Evolutionary conservation across 495 filamentous ascomycete genomes (phyloP).

Genomic region (Annulohypoxylon nitens): DNA sequence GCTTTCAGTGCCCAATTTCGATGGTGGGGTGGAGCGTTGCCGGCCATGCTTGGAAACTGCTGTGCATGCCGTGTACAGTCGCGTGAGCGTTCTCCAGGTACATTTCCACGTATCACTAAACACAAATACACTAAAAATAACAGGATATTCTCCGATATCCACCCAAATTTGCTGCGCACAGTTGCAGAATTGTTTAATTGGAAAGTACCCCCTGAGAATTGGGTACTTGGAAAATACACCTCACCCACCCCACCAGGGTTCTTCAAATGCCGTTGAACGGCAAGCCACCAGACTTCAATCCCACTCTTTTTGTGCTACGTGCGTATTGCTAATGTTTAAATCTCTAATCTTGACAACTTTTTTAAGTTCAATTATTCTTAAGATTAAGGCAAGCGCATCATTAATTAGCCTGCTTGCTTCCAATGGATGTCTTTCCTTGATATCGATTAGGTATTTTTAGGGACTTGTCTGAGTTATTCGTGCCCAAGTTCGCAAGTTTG

Average conservation of each 20-base stretch:
- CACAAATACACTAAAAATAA: conserved; percentile 2
- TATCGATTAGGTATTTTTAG: neutral
- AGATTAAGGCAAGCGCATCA: neutral
- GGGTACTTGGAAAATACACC: conserved; percentile 16
- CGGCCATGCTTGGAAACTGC: neutral
- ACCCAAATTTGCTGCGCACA: neutral
- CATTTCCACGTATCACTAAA: neutral
- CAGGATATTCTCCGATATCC: neutral
- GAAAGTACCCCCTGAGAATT: conserved; percentile 8
- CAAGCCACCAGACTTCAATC: conserved; percentile 27
- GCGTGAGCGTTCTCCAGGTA: conserved; percentile 19
- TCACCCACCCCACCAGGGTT: conserved; percentile 26
- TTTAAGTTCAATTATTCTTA: neutral
- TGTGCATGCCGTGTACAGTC: conserved; percentile 9
- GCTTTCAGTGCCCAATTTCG: conserved; percentile 24
- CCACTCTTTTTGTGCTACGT: conserved; percentile 20
- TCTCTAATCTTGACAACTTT: conserved; percentile 15
- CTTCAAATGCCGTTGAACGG: conserved; percentile 5
- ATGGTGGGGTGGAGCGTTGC: conserved; percentile 21
- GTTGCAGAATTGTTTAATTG: conserved; percentile 1
- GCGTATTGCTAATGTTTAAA: neutral
- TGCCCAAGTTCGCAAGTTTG: neutral
- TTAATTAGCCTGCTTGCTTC: neutral
- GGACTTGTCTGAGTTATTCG: conserved; percentile 6
- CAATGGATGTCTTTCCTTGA: conserved; percentile 5